Base-by-base conservation (phyloP, 2,329 filamentous ascomycete species). In the Cryphonectria parasitica region DNA sequence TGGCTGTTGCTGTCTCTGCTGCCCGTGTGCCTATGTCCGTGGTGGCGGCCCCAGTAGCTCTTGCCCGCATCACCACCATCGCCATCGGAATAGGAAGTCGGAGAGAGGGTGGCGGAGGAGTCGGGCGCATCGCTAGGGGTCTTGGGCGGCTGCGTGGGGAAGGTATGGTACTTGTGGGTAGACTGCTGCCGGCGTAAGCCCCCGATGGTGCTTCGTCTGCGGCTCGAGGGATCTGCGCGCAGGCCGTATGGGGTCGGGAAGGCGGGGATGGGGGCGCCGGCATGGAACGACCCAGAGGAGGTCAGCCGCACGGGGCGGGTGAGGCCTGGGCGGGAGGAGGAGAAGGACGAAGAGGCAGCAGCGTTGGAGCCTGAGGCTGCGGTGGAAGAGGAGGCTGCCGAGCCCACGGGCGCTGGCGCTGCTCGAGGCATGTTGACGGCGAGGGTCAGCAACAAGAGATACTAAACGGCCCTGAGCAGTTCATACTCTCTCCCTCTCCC, bases 81-180 rank as follows among this genome's bases (percentile, higher is more conserved):
- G 25, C 66, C 58, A 5, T 64, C 61, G 36, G 69, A 52, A 74
- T 78, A 65, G 73, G 76, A 61, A 77, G 78, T 66, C 76, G 77
- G 54, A 62, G 74, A 52, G 61, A 60, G 75, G 66, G 43, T 73
- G 67, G 64, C 72, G 54, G 68, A 75, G 43, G 71, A 69, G 70
- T 81, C 76, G 74, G 82, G 82, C 22, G 84, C 85, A 22, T 84
- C 85, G 68, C 89, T 88, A 2, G 90, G 88, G 1, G 88, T 88
- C 74, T 88, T 89, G 17, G 92, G 92, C 22, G 92, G 91, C 45
- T 89, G 86, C 0, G 91, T 92, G 2, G 92, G 92, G 76, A 96
- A 95, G 8, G 93, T 95, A 76, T 95, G 92, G 81, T 95, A 96
- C 77, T 91, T 90, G 74, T 90, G 84, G 8, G 79, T 78, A 11